A percentile compares a stretch with the other conserved stretches of the same genome.
Evolutionary conservation across 441 rosid species (phyloP).

Genomic region (Gossypium lobatum): DNA sequence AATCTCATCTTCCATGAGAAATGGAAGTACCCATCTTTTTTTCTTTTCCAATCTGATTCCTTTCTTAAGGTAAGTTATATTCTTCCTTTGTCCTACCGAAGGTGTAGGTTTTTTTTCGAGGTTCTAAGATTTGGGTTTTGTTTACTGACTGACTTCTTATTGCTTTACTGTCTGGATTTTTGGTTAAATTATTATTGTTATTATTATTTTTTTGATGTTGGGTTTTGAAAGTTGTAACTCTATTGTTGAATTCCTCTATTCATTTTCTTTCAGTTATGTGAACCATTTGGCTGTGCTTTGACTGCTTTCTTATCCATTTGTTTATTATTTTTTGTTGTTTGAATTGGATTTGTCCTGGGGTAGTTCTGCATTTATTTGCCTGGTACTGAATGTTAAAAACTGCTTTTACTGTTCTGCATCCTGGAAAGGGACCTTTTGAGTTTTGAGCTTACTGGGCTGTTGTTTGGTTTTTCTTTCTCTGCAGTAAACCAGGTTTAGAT

Average conservation of each 20-base stretch:
- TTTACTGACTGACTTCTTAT: not conserved
- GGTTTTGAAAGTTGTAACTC: constrained; percentile 2
- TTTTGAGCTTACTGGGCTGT: not conserved
- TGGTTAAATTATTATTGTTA: not conserved
- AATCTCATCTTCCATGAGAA: not conserved
- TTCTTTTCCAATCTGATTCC: constrained; percentile 14
- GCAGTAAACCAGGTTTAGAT: not conserved
- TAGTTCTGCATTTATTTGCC: constrained; percentile 7
- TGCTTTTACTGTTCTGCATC: constrained; percentile 1
- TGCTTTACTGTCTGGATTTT: constrained; percentile 15
- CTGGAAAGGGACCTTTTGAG: not conserved
- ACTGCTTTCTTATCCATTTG: not conserved
- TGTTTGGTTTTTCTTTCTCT: constrained; percentile 2
- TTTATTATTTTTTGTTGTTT: not conserved
- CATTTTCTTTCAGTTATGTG: not conserved
- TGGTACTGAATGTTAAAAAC: not conserved
- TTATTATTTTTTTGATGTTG: not conserved
- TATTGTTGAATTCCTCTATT: too few relatives aligned
- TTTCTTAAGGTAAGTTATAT: constrained; percentile 7
- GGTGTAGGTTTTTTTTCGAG: not conserved
- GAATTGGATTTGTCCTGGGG: not conserved
- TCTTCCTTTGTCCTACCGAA: not conserved
- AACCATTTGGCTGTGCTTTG: not conserved
- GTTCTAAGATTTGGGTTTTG: not conserved
- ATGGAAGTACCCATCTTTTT: not conserved